Evolutionary conservation across 108 stramenopile genomes (phyloP), one percentile per base, ranked within the genome.

Genomic region (Tribonema minus): DNA sequence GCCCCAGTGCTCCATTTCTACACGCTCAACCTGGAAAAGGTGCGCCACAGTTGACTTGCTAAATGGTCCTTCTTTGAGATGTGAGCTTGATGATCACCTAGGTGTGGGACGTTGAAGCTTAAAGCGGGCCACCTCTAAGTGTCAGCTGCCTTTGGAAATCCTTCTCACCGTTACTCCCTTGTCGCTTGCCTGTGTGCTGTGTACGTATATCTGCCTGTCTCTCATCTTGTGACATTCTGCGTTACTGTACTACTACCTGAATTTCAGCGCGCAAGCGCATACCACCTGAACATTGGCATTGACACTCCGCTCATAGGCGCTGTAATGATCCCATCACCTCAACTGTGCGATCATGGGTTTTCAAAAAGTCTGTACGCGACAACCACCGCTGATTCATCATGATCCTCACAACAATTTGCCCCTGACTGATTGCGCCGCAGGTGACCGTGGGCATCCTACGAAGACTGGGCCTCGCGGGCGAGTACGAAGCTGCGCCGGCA

Each of bases 1-100:
- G 80, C 89, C 5, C 89, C 91, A 60, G 92, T 92, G 23, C 84
- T 97, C 65, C 96, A 97, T 81, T 97, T 95, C 80, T 97, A 95
- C 84, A 97, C 96, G 12, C 72, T 97, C 64, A 97, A 97, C 78
- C 80, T 97, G 60, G 93, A 94, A 67, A 76, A 76, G 76, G 72
- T 72, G 72, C 60, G 28, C 3, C 9, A 3, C 28, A 61, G 15
- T 5, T 7, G 60, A 15, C 3, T 15, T 61, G 41, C 41, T 46
- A 46, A 46, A 15, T 6, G 9, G 9, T 46, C 15, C 15, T 46
- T 46, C 9, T 46, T 46, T 6, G 41, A 15, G 41, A 15, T 6
- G 41, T 46, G 41, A 6, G 9, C 41, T 12, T 15, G 6, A 6
- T 46, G 9, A 12, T 15, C 15, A 15, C 15, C 41, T 15, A 6